phyloP scores from a whole-genome alignment of 257 asterid species.

The Solanum chiquidenum region DNA sequence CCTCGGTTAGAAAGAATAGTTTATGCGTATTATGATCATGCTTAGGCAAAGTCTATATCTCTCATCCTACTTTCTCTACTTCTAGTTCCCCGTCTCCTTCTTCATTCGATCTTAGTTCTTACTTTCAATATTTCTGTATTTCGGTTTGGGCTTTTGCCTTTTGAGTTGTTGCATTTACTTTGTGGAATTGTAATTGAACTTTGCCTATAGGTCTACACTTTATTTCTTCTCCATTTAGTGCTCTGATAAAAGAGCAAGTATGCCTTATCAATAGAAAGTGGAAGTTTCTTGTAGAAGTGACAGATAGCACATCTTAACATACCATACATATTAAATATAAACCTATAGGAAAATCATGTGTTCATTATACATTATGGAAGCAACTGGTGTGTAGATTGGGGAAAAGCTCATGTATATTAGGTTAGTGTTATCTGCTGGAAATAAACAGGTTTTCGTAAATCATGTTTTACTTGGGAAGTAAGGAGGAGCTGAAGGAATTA shows the following conservation, averaged over 20 bases:
- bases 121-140: background rate
- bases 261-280: background rate
- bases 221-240: background rate
- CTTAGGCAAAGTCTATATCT: background rate
- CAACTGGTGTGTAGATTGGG: background rate
- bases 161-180: background rate
- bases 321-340: background rate
- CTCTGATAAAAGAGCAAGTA: background rate
- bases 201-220: background rate
- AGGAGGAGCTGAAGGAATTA: background rate
- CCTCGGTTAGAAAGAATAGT: background rate
- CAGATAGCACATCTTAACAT: background rate
- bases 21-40: background rate
- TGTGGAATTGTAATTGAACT: background rate
- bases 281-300: background rate
- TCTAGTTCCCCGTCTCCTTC: background rate
- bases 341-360: background rate
- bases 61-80: background rate
- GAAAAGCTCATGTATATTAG: background rate
- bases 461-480: background rate
- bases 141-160: background rate
- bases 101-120: background rate
- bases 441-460: background rate
- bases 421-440: background rate
- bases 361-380: background rate